These are phyloP conservation scores for Calonectria hongkongensis DNA, from an alignment of 2,329 filamentous ascomycete genomes.

Conservation along the genomic window DNA sequence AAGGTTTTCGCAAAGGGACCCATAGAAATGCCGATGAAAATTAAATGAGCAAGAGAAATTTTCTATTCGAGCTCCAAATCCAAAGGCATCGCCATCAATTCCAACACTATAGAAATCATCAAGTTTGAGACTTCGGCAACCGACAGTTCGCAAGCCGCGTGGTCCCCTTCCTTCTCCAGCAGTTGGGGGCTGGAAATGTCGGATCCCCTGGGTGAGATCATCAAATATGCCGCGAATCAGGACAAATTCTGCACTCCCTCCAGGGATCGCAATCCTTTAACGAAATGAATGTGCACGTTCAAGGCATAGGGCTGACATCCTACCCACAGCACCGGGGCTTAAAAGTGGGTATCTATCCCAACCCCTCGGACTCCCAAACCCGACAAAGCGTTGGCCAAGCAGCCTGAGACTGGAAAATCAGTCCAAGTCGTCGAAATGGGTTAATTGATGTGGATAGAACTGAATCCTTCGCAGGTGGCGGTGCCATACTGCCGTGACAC, in stretches of 20 bases:
- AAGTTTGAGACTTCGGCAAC: background rate
- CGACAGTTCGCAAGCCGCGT: background rate
- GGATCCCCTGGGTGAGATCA: background rate
- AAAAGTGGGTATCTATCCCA: constrained; percentile 5
- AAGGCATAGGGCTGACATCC: constrained; percentile 4
- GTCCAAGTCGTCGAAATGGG: background rate
- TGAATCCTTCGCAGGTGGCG: constrained; percentile 1
- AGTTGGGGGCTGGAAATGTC: background rate
- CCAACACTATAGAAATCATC: too few species aligned
- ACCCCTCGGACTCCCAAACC: background rate
- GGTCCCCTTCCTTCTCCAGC: background rate
- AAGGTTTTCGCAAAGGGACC: background rate
- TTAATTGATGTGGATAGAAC: background rate
- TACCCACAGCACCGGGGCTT: background rate
- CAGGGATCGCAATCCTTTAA: background rate
- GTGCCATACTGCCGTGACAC: background rate
- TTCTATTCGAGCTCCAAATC: too few species aligned
- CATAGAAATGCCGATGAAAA: too few species aligned
- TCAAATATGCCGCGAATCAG: background rate
- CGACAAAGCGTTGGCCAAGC: background rate
- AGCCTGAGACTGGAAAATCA: background rate
- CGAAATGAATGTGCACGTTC: constrained; percentile 9
- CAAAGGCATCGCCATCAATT: too few species aligned
- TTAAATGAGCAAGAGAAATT: too few species aligned
- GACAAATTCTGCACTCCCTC: background rate